Evolutionary conservation across 2,329 filamentous ascomycete genomes (phyloP), one percentile per base, ranked within the genome.

Genomic region (Alternaria arborescens): DNA sequence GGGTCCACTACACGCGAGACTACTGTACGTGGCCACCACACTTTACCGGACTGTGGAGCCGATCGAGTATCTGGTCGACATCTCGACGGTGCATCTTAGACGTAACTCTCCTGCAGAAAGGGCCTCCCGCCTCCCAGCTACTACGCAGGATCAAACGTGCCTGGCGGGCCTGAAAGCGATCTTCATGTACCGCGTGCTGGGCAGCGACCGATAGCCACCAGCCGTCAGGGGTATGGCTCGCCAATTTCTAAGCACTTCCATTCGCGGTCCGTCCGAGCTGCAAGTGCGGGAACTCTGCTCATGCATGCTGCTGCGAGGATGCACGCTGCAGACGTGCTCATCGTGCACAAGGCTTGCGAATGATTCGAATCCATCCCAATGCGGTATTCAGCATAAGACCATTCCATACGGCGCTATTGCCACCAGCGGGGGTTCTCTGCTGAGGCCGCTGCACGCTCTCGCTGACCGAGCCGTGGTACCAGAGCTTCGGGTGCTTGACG

Each of bases 351-450:
- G 60, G 64, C 55, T 58, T 58, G 51, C 51, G 40, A 64, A 55
- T 71, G 71, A 75, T 61, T 72, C 71, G 68, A 73, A 63, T 46
- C 54, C 50, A 54, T 42, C 71, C 68, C 60, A 66, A 73, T 65
- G 43, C 55, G 68, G 65, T 55, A 41, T 60, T 55, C 55, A 66
- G 66, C 68, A 71, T 58, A 62, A 61, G 58, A 53, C 52, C 56
- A 62, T 61, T 60, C 55, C 41, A 46, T 44, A 62, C 58, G 54
- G 66, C 62, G 58, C 63, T 69, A 69, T 68, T 69, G 70, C 69
- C 71, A 69, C 61, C 60, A 60, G 62, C 66, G 63, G 67, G 61
- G 62, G 54, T 55, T 56, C 55, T 36, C 44, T 56, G 56, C 55
- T 56, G 32, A 40, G 58, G 51, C 46, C 55, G 61, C 61, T 58